phyloP scores from a whole-genome alignment of 2,329 filamentous ascomycete genomes.

The Hypoxylon rubiginosum region DNA sequence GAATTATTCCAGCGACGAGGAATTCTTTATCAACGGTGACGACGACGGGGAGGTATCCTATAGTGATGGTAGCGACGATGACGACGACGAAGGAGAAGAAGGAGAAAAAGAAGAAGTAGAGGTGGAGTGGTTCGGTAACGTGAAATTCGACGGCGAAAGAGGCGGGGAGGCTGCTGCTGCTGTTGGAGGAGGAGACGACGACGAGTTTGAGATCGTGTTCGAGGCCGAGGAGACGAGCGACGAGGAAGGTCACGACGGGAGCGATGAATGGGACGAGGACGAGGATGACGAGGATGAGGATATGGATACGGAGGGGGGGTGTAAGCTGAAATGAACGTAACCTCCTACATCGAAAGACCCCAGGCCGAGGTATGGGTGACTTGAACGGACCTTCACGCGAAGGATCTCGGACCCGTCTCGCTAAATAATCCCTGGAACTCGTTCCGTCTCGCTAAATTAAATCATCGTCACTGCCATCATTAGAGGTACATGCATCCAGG shows the following conservation, averaged over 20 bases:
- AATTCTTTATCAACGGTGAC: not conserved
- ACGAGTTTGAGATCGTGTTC: constrained; percentile 1
- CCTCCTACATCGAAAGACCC: no score
- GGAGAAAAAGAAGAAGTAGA: not conserved
- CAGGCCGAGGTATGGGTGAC: not conserved
- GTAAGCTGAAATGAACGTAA: not conserved
- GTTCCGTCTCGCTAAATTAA: not conserved
- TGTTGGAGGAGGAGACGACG: not conserved
- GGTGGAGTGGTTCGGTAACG: not conserved
- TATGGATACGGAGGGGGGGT: not conserved
- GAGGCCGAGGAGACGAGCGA: not conserved
- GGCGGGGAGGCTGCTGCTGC: not conserved
- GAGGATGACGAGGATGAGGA: constrained; percentile 4
- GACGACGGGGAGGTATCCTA: no score
- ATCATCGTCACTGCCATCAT: not conserved
- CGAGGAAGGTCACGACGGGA: not conserved
- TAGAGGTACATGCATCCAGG: not conserved
- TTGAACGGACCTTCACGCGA: no score
- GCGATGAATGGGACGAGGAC: not conserved
- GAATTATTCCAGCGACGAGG: not conserved
- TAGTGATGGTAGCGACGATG: not conserved
- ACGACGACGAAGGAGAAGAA: constrained; percentile 3
- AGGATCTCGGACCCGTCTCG: not conserved
- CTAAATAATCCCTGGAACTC: not conserved
- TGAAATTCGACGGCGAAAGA: not conserved